phyloP scores from a whole-genome alignment of 2,329 filamentous ascomycete species.

The Chlorencoelia australis region DNA sequence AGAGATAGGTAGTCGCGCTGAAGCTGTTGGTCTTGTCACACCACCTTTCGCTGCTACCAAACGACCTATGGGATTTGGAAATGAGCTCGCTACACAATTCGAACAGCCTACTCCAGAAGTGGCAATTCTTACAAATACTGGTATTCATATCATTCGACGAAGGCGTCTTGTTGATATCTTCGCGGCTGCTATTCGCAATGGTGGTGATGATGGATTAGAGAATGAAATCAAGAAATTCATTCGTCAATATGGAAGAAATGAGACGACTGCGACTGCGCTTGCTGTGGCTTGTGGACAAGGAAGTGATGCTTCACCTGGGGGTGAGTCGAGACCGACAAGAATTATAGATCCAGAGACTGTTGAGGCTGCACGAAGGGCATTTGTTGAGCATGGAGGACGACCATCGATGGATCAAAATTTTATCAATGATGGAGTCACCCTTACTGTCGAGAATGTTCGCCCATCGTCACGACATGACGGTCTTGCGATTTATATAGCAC shows the following conservation, averaged over 20 bases:
- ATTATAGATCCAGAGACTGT: slow-evolving; percentile 76
- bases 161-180: slow-evolving; percentile 87
- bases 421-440: slow-evolving; percentile 45
- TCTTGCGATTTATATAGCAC: slow-evolving; percentile 75
- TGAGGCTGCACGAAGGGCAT: slow-evolving; percentile 74
- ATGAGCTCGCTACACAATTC: slow-evolving; percentile 93
- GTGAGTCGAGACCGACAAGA: slow-evolving; percentile 59
- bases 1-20: slow-evolving; percentile 60
- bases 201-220: slow-evolving; percentile 72
- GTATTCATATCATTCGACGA: slow-evolving; percentile 76
- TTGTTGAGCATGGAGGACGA: slow-evolving; percentile 87
- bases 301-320: slow-evolving; percentile 54
- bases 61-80: slow-evolving; percentile 73
- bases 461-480: slow-evolving; percentile 87
- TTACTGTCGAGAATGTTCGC: slow-evolving; percentile 70
- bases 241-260: slow-evolving; percentile 73
- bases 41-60: slow-evolving; percentile 59
- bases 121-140: slow-evolving; percentile 83
- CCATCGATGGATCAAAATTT: slow-evolving; percentile 75
- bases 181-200: slow-evolving; percentile 65
- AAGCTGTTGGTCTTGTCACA: slow-evolving; percentile 71
- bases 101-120: slow-evolving; percentile 75
- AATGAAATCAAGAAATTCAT: slow-evolving; percentile 76
- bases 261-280: slow-evolving; percentile 81
- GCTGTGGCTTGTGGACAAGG: slow-evolving; percentile 94